Evolutionary conservation across 331 rosid species (phyloP).

Genomic region (Rosa hybrid): DNA sequence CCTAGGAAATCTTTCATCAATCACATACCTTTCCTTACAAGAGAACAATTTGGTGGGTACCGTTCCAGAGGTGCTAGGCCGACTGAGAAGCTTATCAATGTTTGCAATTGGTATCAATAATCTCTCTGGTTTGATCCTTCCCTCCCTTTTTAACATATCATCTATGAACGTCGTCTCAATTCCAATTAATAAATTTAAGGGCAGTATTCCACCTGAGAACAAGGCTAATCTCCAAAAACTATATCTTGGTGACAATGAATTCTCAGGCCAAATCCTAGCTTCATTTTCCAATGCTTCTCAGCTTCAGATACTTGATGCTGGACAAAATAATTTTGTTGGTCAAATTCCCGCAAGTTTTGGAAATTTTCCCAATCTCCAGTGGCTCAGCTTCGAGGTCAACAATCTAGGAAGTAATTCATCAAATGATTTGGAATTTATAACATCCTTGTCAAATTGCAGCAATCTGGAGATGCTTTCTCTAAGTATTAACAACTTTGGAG

Average conservation of each 20-base stretch:
- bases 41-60: not conserved
- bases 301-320: conserved; percentile 14
- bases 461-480: conserved; percentile 13
- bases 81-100: not conserved
- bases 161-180: not conserved
- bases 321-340: conserved; percentile 31
- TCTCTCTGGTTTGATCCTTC: not conserved
- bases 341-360: conserved; percentile 39
- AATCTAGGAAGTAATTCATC: conserved; percentile 34
- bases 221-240: not conserved
- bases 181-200: not conserved
- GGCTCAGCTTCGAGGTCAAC: conserved; percentile 21
- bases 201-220: conserved; percentile 12
- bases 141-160: conserved; percentile 14
- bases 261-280: conserved; percentile 13
- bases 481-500: conserved; percentile 32
- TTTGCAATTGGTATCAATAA: not conserved
- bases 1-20: conserved; percentile 9
- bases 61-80: conserved; percentile 11
- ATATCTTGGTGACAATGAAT: not conserved
- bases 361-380: conserved; percentile 7
- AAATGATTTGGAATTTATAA: conserved; percentile 28
- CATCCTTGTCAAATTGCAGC: conserved; percentile 42
- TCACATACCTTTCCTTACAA: not conserved
- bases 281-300: conserved; percentile 39